Evolutionary conservation across 1,284 basidiomycete species (phyloP).

Genomic region (Boletellus dicymbophilus): DNA sequence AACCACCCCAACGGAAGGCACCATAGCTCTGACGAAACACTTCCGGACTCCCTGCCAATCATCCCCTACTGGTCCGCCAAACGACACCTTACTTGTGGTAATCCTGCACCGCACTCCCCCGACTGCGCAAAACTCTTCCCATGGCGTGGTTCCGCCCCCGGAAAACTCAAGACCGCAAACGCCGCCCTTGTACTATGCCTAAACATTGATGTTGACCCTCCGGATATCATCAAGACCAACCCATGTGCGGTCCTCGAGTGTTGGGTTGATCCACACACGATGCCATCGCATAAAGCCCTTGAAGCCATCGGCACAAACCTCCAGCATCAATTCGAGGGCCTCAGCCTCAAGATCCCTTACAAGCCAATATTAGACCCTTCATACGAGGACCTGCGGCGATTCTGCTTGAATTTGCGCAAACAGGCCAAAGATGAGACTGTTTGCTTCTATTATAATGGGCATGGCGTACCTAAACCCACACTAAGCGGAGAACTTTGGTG

Average conservation of each 20-base stretch:
- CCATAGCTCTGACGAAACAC: conserved; percentile 41
- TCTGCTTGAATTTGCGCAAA: conserved; percentile 85
- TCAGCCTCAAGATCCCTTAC: conserved; percentile 89
- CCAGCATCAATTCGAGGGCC: conserved; percentile 94
- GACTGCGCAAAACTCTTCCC: conserved; percentile 66
- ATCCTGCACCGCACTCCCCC: conserved; percentile 69
- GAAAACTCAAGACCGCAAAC: conserved; percentile 88
- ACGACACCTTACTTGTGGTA: conserved; percentile 86
- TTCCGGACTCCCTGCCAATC: conserved; percentile 56
- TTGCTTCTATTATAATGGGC: conserved; percentile 98
- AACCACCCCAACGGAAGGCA: conserved; percentile 30
- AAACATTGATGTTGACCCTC: conserved; percentile 97
- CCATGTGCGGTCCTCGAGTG: conserved; percentile 96
- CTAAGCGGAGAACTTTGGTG: conserved; percentile 98
- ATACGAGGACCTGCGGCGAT: conserved; percentile 91
- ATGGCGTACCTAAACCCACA: conserved; percentile 97
- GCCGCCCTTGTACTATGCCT: conserved; percentile 95
- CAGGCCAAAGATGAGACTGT: conserved; percentile 94
- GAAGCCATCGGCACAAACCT: conserved; percentile 91
- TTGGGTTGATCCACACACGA: conserved; percentile 94
- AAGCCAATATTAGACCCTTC: conserved; percentile 95
- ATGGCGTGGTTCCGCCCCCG: conserved; percentile 80
- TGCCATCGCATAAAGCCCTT: conserved; percentile 87
- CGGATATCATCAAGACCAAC: conserved; percentile 96
- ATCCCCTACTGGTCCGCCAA: conserved; percentile 83